Percentiles rank a stretch among this genome's conserved stretches.
Evolutionary conservation across 768 basidiomycete genomes (phyloP).

Genomic region (Suillus weaverae): DNA sequence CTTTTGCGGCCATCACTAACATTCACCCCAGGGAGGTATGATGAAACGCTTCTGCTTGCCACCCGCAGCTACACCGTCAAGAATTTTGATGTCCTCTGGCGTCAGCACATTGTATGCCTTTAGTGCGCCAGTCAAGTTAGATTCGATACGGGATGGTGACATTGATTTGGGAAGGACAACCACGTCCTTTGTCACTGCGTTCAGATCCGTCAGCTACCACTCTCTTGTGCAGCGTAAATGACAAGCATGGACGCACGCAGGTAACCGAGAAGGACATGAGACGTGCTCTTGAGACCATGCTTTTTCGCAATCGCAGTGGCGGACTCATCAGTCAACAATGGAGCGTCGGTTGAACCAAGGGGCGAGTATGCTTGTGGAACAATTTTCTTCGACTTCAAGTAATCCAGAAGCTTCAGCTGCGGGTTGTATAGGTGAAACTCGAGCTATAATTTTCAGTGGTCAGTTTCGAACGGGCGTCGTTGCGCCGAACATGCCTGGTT

Average conservation of each 20-base stretch:
- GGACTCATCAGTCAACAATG: constrained; percentile 62
- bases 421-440: constrained; percentile 77
- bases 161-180: constrained; percentile 79
- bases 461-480: background rate
- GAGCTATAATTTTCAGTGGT: constrained; percentile 40
- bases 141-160: constrained; percentile 62
- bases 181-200: constrained; percentile 60
- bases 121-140: constrained; percentile 57
- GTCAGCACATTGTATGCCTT: constrained; percentile 46
- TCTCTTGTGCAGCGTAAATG: background rate
- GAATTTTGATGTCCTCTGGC: constrained; percentile 49
- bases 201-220: constrained; percentile 2
- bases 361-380: constrained; percentile 80
- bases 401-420: constrained; percentile 64
- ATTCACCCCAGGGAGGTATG: constrained; percentile 69
- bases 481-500: constrained; percentile 54
- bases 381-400: constrained; percentile 64
- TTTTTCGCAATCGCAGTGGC: constrained; percentile 60
- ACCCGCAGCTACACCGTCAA: constrained; percentile 54
- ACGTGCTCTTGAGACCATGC: constrained; percentile 45
- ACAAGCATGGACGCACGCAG: constrained; percentile 42
- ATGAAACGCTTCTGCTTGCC: constrained; percentile 73
- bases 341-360: constrained; percentile 67
- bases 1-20: constrained; percentile 4
- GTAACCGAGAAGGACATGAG: constrained; percentile 64